Conservation (phyloP, 352 stramenopile genomes). For the Phytophthora litchii region DNA sequence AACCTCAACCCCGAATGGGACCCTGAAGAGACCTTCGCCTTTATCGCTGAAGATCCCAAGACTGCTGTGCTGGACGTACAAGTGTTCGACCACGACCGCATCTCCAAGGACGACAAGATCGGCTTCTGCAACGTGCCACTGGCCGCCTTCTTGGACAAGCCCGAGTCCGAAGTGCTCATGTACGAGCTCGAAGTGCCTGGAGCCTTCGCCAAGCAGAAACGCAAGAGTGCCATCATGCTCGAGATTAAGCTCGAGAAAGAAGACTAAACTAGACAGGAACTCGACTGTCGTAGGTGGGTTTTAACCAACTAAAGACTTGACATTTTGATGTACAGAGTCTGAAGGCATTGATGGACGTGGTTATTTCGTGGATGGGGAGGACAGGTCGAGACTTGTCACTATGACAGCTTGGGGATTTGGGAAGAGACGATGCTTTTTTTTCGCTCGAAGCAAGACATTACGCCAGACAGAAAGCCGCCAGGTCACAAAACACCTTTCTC, state of each 20-base stretch:
- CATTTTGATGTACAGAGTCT: conserved; percentile 19
- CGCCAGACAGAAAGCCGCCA: conserved; percentile 24
- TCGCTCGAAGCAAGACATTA: conserved; percentile 19
- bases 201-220: conserved; percentile 65
- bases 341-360: conserved; percentile 17
- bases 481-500: conserved; percentile 31
- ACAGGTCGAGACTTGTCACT: conserved; percentile 28
- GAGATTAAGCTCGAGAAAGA: conserved; percentile 75
- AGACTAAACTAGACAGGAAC: conserved; percentile 35
- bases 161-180: conserved; percentile 62
- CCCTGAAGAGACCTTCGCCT: conserved; percentile 67
- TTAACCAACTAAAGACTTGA: conserved; percentile 17
- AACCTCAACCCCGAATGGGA: conserved; percentile 76
- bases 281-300: conserved; percentile 10
- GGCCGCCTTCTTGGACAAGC: conserved; percentile 48
- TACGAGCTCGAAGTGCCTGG: conserved; percentile 62
- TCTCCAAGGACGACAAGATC: conserved; percentile 83
- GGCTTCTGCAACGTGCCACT: conserved; percentile 62
- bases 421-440: conserved; percentile 32
- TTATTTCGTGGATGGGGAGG: conserved; percentile 31
- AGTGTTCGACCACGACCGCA: conserved; percentile 75
- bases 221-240: conserved; percentile 74
- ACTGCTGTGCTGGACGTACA: conserved; percentile 65
- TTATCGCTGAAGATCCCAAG: conserved; percentile 63
- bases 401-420: conserved; percentile 28